Evolutionary conservation across 1,284 basidiomycete genomes (phyloP), one percentile per base, ranked within the genome.

Genomic region (Crepidotus sp.): DNA sequence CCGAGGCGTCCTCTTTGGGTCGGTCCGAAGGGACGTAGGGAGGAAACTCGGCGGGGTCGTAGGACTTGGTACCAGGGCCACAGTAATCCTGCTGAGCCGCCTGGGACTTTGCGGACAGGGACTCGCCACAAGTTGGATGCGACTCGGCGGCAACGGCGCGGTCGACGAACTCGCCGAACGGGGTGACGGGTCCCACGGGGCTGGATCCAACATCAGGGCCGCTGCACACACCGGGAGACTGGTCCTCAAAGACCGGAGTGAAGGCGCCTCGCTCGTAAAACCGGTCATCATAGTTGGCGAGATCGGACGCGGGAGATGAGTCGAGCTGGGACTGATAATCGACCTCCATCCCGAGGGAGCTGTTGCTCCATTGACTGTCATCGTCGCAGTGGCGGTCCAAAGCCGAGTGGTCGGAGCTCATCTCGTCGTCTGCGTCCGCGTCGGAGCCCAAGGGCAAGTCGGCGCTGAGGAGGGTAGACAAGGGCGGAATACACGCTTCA

Each of bases 401-500:
- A 44, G 55, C 51, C 42, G 62, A 60, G 42, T 58, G 61, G 48
- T 64, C 64, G 30, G 63, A 56, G 54, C 59, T 60, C 64, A 71
- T 70, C 50, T 71, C 67, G 49, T 72, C 70, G 51, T 70, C 70
- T 30, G 56, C 56, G 39, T 70, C 67, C 33, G 51, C 61, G 39
- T 65, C 65, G 26, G 49, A 48, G 30, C 47, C 52, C 26, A 57
- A 48, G 17, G 45, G 39, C 46, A 25, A 36, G 44, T 53, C 38
- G 37, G 50, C 37, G 27, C 57, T 53, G 21, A 62, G 49, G 47
- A 66, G 55, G 46, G 62, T 63, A 51, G 64, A 67, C 64, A 71
- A 63, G 82, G 83, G 83, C 80, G 81, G 80, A 79, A 80, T 73
- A 70, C 77, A 80, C 76, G 79, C 77, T 74, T 83, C 71, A 74